Evolutionary conservation across 1,284 basidiomycete species (phyloP).

Genomic region (Puccinia triticina): DNA sequence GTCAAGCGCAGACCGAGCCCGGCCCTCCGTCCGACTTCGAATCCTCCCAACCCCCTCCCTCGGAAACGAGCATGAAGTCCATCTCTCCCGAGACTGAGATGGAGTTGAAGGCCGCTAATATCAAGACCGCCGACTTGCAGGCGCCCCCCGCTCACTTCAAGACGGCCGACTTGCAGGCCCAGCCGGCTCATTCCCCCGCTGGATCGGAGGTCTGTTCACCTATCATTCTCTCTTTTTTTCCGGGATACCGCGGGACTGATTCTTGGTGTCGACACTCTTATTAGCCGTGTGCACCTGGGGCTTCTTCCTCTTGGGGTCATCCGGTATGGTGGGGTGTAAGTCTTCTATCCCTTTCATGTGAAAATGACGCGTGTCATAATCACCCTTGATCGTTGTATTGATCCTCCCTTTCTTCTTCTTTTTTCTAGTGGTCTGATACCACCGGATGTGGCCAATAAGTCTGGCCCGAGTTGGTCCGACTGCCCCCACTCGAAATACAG

Average conservation of each 20-base stretch:
- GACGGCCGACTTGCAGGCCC: background rate
- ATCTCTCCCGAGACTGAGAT: background rate
- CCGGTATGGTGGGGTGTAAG: slow-evolving; percentile 34
- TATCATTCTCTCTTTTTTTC: background rate
- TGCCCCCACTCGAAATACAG: background rate
- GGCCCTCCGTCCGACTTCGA: background rate
- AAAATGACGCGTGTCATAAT: background rate
- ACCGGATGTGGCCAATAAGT: slow-evolving; percentile 4
- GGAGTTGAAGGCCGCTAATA: slow-evolving; percentile 4
- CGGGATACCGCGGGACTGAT: background rate
- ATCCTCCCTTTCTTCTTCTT: background rate
- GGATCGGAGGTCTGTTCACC: background rate
- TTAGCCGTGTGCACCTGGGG: slow-evolving; percentile 14
- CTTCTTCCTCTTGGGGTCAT: slow-evolving; percentile 9
- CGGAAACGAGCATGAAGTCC: background rate
- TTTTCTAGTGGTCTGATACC: slow-evolving; percentile 16
- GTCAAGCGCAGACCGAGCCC: background rate
- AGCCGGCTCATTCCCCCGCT: background rate
- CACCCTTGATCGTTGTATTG: background rate
- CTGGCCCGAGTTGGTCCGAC: background rate
- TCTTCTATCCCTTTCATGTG: too few relatives aligned
- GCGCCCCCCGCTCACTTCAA: background rate
- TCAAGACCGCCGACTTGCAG: background rate
- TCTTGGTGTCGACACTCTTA: too few relatives aligned
- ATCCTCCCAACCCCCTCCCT: background rate